Evolutionary conservation across 345 rosid genomes (phyloP), one percentile per base, ranked within the genome.

Genomic region (Camelina sativa): DNA sequence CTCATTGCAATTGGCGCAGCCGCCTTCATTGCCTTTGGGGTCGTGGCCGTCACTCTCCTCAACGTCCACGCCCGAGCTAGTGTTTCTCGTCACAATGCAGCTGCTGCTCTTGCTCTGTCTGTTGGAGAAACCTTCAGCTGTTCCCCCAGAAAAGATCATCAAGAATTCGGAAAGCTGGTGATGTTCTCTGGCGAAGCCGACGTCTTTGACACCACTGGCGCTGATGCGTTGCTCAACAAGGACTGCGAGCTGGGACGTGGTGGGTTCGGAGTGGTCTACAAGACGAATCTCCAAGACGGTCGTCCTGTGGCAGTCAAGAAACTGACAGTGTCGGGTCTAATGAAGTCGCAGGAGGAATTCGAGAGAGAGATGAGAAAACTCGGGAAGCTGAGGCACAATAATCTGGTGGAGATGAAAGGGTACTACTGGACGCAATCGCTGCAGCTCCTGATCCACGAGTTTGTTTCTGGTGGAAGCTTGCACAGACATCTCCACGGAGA

Each of bases 231-330:
- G 83, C 98, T 95, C 40, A 92, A 87, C 82, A 92, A 96, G 87
- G 98, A 96, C 72, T 86, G 96, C 8, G 98, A 91, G 76, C 80
- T 96, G n/a, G 99, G 99, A 3, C 97, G 93, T 25, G 99, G 99
- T 6, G 99, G 98, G 25, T 96, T 96, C 32, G 99, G 99, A 44
- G 92, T 91, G 40, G 99, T 96, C 62, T 96, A 96, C 74, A 87
- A 60, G 60, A 88, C 99, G 15, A 72, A 78, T 58, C 90, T 96
- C 41, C 82, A 84, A 9, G 98, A 91, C 69, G 93, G 97, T 30
- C 88, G 86, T 76, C 80, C 93, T 0, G 92, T 96, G 67, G 97
- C 97, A 11, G 94, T 96, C 70, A 96, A 96, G 89, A 96, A 92
- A 83, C 96, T 92, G 47, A 87, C 98, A 0, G 89, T 85, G 51